These are phyloP conservation scores for Pyracantha coccinea DNA, from an alignment of 331 rosid genomes.

Conservation along the genomic window DNA sequence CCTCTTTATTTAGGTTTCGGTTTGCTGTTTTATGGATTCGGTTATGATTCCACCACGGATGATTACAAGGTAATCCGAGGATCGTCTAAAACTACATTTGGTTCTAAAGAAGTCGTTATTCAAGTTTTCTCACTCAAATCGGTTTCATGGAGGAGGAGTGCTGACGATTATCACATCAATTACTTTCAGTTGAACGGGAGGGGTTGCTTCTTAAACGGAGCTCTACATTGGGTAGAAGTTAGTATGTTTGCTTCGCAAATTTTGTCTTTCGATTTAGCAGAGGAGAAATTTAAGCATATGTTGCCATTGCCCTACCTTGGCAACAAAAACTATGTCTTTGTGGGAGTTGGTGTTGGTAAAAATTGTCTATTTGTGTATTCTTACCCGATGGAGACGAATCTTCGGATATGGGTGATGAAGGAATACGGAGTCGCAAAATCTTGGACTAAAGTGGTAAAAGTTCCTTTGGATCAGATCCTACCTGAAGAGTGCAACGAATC, in stretches of 20 bases:
- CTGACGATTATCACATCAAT: too few relatives aligned
- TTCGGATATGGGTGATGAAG: not conserved
- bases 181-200: not conserved
- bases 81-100: too few relatives aligned
- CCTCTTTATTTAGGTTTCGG: not conserved
- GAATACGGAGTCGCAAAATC: not conserved
- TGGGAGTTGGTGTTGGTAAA: not conserved
- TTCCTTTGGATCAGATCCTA: not conserved
- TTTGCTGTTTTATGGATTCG: not conserved
- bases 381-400: too few relatives aligned
- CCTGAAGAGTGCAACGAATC: too few relatives aligned
- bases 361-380: not conserved
- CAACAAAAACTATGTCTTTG: not conserved
- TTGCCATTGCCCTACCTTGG: too few relatives aligned
- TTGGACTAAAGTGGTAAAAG: not conserved
- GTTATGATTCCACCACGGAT: conserved; percentile 3
- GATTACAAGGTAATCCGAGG: not conserved
- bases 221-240: not conserved
- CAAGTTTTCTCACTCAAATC: not conserved
- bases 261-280: not conserved
- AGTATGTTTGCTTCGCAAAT: not conserved
- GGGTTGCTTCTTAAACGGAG: not conserved
- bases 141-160: not conserved
- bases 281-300: not conserved
- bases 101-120: not conserved